A percentile compares a stretch with the other conserved stretches of the same genome.
These are phyloP conservation scores for Suillus placidus DNA, from an alignment of 768 basidiomycete species.

Conservation along the genomic window DNA sequence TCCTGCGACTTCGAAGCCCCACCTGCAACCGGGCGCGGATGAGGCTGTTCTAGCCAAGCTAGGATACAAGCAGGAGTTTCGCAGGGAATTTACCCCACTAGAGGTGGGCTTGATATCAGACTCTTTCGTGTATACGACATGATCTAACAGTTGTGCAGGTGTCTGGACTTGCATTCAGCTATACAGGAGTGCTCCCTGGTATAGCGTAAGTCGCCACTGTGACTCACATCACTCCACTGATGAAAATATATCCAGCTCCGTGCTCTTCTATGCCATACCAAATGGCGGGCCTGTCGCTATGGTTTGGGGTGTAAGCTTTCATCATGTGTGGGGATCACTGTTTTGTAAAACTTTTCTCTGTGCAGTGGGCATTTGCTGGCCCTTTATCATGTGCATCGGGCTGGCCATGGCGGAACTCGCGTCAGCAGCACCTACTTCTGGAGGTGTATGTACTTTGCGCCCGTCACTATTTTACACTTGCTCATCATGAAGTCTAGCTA, in stretches of 20 bases:
- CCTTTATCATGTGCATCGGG: constrained; percentile 62
- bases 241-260: neutral
- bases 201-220: constrained; percentile 12
- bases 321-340: neutral
- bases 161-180: constrained; percentile 34
- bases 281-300: constrained; percentile 1
- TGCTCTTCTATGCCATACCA: constrained; percentile 9
- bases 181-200: constrained; percentile 32
- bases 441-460: neutral
- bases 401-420: constrained; percentile 72
- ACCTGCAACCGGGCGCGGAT: constrained; percentile 8
- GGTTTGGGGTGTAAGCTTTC: constrained; percentile 2
- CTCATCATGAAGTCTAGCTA: constrained; percentile 20
- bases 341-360: neutral
- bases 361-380: constrained; percentile 66
- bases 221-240: neutral
- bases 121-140: neutral
- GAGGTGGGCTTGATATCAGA: constrained; percentile 17
- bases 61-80: constrained; percentile 33
- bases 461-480: neutral
- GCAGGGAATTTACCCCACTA: constrained; percentile 11
- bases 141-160: constrained; percentile 11
- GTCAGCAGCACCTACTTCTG: constrained; percentile 1
- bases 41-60: constrained; percentile 26
- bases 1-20: neutral